Base-by-base conservation (phyloP, 2,329 filamentous ascomycete species). In the Colletotrichum musae region DNA sequence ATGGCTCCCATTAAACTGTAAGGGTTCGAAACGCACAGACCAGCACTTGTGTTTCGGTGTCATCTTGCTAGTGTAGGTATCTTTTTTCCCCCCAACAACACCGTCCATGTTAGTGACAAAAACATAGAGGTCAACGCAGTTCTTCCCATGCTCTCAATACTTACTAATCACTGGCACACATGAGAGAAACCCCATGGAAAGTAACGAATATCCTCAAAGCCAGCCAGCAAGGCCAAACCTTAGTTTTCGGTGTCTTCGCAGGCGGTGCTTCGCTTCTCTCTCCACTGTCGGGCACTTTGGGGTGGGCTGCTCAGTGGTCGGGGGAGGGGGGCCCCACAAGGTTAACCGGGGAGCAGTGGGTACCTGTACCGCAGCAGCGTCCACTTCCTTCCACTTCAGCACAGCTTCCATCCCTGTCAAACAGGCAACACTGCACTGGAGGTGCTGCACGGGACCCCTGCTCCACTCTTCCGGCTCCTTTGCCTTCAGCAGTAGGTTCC, bases 241-340 rank as follows among this genome's bases (percentile, higher is more conserved):
- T 36, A 36, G 32, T 36, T 36, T 36, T 36, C 32, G 32, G 32
- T 36, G 32, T 36, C 54, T 45, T 58, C 24, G 54, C 18, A 43
- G 58, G 64, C 64, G 24, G 58, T 62, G 57, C 21, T 51, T 18
- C 28, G 48, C 48, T 60, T n/a, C 16, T 45, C 21, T 64, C 58
- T 66, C 66, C 56, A 69, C 43, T 21, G 24, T 61, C 56, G 62
- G 62, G 66, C 66, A 57, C 62, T 52, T 69, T 45, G 26, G 18
- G 39, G 57, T 54, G 48, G 36, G 58, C 39, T 32, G n/a, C 13
- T 47, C 15, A 10, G 32, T 36, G 32, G 32, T 36, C 41, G 16
- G n/a, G 21, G 18, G 41, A 41, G 26, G 16, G 47, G 60, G 13
- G 57, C 51, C 66, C 67, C 61, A 45, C 62, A 67, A 59, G 56